Base-by-base conservation (phyloP, 306 rosid genomes). In the Mimosa bimucronata region DNA sequence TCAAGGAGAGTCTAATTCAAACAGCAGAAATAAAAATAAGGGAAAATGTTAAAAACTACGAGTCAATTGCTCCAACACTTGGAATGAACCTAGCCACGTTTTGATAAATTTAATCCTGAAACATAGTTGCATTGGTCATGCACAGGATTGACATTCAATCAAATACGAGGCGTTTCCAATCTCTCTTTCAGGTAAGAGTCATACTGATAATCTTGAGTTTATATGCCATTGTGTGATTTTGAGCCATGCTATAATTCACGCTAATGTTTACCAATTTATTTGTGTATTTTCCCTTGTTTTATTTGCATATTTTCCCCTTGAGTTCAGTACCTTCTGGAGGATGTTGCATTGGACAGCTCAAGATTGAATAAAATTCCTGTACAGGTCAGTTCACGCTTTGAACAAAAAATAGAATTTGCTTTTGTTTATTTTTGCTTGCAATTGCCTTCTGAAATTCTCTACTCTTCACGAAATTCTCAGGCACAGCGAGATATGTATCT, bases 131-230 rank as follows among this genome's bases (percentile, higher is more conserved):
- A 67, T 79, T 75, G 83, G 55, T 75, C 71, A 44, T 88, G 67
- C 83, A 41, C 94, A 96, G 99, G 99, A 92, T 96, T 82, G 99
- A 96, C 87, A 91, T 88, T 60, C 99, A 95, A 83, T 79, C 99
- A 45, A 95, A 95, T 80, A 81, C 94, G 50, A 86, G 89, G 84
- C 94, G 92, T 52, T 95, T 95, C 81, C 90, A 78, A 78, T 89
- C 97, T 81, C 88, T 95, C 74, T 95, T 95, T 86, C 74, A 45
- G 73, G 99, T 95, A 86, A 93, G 98, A 81, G 73, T 76, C 74
- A 67, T 61, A 14, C 41, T 52, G 73, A 46, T 70, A 74, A 86
- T 71, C 78, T 73, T 50, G 34, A 77, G 68, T 38, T 52, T 52
- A 70, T 65, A 70, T 62, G 34, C 76, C 74, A 9, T 30, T 57